phyloP scores from a whole-genome alignment of 306 rosid genomes.

The Leucaena leucocephala region DNA sequence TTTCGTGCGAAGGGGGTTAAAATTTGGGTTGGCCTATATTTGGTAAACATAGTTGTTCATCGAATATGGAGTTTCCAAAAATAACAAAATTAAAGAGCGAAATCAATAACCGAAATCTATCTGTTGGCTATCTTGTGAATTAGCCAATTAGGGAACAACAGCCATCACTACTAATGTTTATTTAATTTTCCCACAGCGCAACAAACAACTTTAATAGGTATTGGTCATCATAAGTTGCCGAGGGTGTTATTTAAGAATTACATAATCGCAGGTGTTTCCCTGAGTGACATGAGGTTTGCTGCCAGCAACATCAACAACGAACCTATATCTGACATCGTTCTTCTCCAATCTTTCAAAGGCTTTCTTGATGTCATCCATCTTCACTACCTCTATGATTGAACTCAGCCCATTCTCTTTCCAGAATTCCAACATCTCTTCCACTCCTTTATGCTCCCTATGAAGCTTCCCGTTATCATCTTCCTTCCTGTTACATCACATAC shows the following conservation, averaged over 20 bases:
- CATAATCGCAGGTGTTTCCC: not conserved
- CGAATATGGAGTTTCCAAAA: too few relatives aligned
- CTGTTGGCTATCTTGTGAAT: too few relatives aligned
- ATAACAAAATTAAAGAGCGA: too few relatives aligned
- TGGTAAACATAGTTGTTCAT: too few relatives aligned
- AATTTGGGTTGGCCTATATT: too few relatives aligned
- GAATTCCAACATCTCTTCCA: constrained; percentile 73
- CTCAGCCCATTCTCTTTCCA: constrained; percentile 74
- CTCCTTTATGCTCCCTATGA: constrained; percentile 84
- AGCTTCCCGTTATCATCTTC: constrained; percentile 78
- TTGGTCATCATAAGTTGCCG: too few relatives aligned
- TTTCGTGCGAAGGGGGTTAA: too few relatives aligned
- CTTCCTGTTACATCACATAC: constrained; percentile 52
- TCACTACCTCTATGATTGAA: constrained; percentile 72
- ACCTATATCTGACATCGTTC: constrained; percentile 87
- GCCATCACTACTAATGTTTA: too few relatives aligned
- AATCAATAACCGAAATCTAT: too few relatives aligned
- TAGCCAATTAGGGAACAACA: too few relatives aligned
- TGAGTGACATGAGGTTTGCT: constrained; percentile 51
- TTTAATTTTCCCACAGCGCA: not conserved
- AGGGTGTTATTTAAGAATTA: not conserved
- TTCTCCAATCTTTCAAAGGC: constrained; percentile 86
- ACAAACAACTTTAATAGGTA: not conserved
- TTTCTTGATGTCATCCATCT: constrained; percentile 72
- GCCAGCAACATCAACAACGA: constrained; percentile 84